These are phyloP conservation scores for Ceratocystis papillata DNA, from an alignment of 2,329 filamentous ascomycete species.

Conservation along the genomic window DNA sequence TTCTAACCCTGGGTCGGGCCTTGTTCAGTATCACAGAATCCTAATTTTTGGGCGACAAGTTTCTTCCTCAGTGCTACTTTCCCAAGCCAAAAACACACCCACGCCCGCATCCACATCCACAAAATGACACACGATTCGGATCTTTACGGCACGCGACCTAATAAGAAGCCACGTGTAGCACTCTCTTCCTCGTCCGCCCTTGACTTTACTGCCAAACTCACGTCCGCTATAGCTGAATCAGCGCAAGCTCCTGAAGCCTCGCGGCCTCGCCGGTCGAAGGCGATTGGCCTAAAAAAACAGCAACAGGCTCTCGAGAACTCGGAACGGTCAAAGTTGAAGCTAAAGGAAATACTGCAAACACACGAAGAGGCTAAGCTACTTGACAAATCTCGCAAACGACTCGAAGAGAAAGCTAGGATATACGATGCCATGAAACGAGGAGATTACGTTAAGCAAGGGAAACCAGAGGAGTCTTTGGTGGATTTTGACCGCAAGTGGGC, in stretches of 20 bases:
- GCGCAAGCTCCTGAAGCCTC: constrained; percentile 32
- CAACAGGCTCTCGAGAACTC: constrained; percentile 36
- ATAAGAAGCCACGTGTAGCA: constrained; percentile 59
- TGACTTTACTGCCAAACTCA: constrained; percentile 79
- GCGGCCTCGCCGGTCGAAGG: not conserved
- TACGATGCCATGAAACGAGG: constrained; percentile 87
- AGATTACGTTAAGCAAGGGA: constrained; percentile 61
- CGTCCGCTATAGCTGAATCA: constrained; percentile 59
- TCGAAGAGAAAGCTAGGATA: constrained; percentile 80
- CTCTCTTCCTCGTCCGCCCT: constrained; percentile 62
- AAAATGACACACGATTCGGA: constrained; percentile 52
- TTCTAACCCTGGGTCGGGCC: not conserved
- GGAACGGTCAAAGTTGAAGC: constrained; percentile 33
- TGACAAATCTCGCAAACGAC: constrained; percentile 61
- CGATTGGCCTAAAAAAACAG: constrained; percentile 13
- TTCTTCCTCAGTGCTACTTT: not conserved
- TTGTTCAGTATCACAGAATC: not conserved
- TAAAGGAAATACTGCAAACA: constrained; percentile 36
- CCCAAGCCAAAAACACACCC: not conserved
- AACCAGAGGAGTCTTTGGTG: constrained; percentile 58
- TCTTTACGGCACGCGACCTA: constrained; percentile 65
- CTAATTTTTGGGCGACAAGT: not conserved
- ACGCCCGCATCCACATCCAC: not conserved
- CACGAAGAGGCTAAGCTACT: constrained; percentile 54
- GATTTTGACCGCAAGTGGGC: constrained; percentile 98